Percentiles rank a stretch among this genome's conserved stretches.
These are phyloP conservation scores for Phytopythium chamaehyphon DNA, from an alignment of 352 stramenopile species.

Conservation along the genomic window DNA sequence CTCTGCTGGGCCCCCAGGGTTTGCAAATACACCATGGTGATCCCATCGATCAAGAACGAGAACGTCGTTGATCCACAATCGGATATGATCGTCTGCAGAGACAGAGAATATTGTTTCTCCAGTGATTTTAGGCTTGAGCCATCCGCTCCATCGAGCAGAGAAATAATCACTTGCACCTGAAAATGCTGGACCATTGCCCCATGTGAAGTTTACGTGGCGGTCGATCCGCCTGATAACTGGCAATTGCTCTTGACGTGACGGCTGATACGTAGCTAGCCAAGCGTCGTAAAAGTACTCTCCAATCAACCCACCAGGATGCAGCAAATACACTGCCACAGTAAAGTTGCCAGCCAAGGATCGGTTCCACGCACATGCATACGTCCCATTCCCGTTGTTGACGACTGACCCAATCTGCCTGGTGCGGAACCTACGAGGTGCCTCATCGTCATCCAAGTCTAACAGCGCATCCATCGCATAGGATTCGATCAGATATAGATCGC, in stretches of 20 bases:
- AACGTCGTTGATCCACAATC: conserved; percentile 59
- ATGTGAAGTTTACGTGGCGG: conserved; percentile 71
- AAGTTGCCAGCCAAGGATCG: conserved; percentile 41
- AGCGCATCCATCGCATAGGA: conserved; percentile 21
- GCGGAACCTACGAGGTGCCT: conserved; percentile 1
- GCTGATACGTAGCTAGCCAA: conserved; percentile 34
- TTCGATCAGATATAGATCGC: conserved; percentile 35
- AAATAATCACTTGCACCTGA: conserved; percentile 47
- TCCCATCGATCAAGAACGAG: conserved; percentile 67
- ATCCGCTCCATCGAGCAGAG: conserved; percentile 62
- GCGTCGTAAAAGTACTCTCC: conserved; percentile 68
- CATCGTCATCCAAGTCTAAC: conserved; percentile 2
- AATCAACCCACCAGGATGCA: conserved; percentile 52
- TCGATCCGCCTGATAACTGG: conserved; percentile 49
- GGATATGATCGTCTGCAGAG: conserved; percentile 41
- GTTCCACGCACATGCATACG: conserved; percentile 46
- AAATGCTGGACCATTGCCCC: conserved; percentile 43
- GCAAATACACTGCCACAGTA: conserved; percentile 44
- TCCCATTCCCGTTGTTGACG: conserved; percentile 24
- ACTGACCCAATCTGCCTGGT: conserved; percentile 16
- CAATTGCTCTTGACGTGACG: not conserved
- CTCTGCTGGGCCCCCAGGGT: conserved; percentile 11
- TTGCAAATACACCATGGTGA: conserved; percentile 17
- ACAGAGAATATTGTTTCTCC: conserved; percentile 43
- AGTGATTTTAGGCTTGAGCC: conserved; percentile 41